phyloP scores from a whole-genome alignment of 2,329 filamentous ascomycete species.

The Tothia fuscella region DNA sequence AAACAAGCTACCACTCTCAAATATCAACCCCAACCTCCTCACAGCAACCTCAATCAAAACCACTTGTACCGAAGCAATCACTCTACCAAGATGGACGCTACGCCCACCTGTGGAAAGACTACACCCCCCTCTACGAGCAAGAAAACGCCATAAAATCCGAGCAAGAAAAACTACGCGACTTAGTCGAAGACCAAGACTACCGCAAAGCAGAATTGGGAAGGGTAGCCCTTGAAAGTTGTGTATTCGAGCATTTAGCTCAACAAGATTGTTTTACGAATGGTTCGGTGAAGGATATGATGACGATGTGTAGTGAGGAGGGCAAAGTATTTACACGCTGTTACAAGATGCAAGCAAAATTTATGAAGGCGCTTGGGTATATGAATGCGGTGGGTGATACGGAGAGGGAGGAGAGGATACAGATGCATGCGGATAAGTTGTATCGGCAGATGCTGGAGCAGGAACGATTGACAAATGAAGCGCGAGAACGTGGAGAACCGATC shows the following conservation, averaged over 20 bases:
- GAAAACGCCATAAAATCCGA: slow-evolving; percentile 60
- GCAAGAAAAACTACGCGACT: slow-evolving; percentile 66
- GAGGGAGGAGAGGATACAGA: slow-evolving; percentile 70
- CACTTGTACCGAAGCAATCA: slow-evolving; percentile 39
- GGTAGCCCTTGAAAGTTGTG: slow-evolving; percentile 87
- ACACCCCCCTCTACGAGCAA: slow-evolving; percentile 59
- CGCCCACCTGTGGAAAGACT: slow-evolving; percentile 87
- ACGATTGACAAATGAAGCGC: slow-evolving; percentile 56
- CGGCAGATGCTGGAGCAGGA: slow-evolving; percentile 81
- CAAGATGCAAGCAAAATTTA: slow-evolving; percentile 77
- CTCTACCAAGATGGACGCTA: slow-evolving; percentile 59
- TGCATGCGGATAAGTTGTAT: slow-evolving; percentile 88
- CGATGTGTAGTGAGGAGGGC: slow-evolving; percentile 71
- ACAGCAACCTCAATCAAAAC: slow-evolving; percentile 18
- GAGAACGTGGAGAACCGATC: slow-evolving; percentile 39
- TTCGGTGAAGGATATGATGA: slow-evolving; percentile 53
- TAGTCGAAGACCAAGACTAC: slow-evolving; percentile 75
- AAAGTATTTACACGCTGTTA: slow-evolving; percentile 76
- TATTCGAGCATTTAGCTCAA: slow-evolving; percentile 72
- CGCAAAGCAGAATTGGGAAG: slow-evolving; percentile 65
- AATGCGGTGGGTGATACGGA: slow-evolving; percentile 51
- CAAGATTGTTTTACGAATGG: slow-evolving; percentile 62
- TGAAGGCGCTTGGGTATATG: slow-evolving; percentile 83
- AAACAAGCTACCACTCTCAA: slow-evolving; percentile 37
- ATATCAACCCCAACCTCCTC: slow-evolving; percentile 13